Percentiles rank a stretch among this genome's conserved stretches.
Conservation (phyloP, 2,329 filamentous ascomycete species). For the Fusarium napiforme region DNA sequence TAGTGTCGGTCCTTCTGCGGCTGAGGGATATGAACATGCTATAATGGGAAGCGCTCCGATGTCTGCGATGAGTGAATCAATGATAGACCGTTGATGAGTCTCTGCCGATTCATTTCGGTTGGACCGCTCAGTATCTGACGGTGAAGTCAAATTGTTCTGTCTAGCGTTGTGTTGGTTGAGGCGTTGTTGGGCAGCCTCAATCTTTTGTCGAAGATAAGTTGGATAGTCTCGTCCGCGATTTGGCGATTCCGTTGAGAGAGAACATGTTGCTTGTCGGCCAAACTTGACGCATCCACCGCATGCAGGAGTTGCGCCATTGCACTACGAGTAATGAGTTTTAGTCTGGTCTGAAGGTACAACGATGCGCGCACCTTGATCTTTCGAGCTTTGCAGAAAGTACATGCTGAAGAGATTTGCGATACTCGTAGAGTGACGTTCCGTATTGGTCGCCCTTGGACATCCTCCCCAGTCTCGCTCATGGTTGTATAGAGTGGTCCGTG, state of each 20-base stretch:
- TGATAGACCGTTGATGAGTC: neutral
- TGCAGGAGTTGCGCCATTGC: constrained; percentile 1
- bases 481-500: neutral
- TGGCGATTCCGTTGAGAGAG: neutral
- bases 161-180: neutral
- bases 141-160: accelerated
- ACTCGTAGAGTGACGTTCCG: constrained; percentile 2
- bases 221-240: constrained; percentile 3
- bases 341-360: accelerated
- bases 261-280: neutral
- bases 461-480: neutral
- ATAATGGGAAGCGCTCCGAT: constrained; percentile 5
- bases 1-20: neutral
- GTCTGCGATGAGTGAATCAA: constrained; percentile 10
- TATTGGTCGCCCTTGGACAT: neutral
- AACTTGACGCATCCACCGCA: constrained; percentile 3
- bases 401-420: constrained; percentile 4
- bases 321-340: neutral
- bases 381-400: constrained; percentile 7
- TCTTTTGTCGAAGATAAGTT: constrained; percentile 1
- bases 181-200: neutral
- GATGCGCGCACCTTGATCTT: neutral
- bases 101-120: neutral
- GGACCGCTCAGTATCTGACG: neutral
- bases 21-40: neutral